Base-by-base conservation (phyloP, 108 stramenopile species). In the Skeletonema potamos region DNA sequence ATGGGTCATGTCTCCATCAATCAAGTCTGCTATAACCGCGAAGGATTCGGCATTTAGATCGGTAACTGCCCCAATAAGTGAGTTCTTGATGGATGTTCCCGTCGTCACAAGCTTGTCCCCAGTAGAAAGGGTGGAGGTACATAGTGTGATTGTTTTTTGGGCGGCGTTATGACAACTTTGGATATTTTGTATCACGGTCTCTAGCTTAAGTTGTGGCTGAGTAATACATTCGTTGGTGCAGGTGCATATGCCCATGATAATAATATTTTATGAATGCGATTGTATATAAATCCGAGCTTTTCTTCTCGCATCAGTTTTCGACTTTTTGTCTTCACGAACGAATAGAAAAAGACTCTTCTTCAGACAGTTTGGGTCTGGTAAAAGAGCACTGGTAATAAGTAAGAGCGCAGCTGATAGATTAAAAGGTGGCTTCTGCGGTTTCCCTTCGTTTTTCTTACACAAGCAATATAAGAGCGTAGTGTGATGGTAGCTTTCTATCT, bases 21-120 rank as follows among this genome's bases (percentile, higher is more conserved):
- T 83, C 39, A 86, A 59, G 55, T 86, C 85, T 3, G 73, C 55
- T 54, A 86, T 86, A 9, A 75, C 76, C 10, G 74, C 78, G 30
- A 86, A 77, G 0, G 76, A 66, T 36, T 76, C 75, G 1, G 82
- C 79, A 68, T 72, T 74, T 5, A 78, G 36, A 33, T 71, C 68
- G 28, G 74, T 51, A 1, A 67, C 63, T n/a, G 64, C 71, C 10
- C 70, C 69, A 6, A 77, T 43, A 27, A 77, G 33, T 10, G 76
- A 72, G 0, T 64, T n/a, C 6, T 71, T 61, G 34, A 77, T 77
- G 27, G 62, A 54, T 44, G 64, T 43, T 46, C 76, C 76, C 18
- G 30, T 37, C 1, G 27, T 54, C 0, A 77, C 70, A 1, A 77
- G 70, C 17, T 27, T 43, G 17, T 28, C 27, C 10, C 76, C 76